Evolutionary conservation across 2,329 filamentous ascomycete species (phyloP).

Genomic region (Paraphaeosphaeria minitans): DNA sequence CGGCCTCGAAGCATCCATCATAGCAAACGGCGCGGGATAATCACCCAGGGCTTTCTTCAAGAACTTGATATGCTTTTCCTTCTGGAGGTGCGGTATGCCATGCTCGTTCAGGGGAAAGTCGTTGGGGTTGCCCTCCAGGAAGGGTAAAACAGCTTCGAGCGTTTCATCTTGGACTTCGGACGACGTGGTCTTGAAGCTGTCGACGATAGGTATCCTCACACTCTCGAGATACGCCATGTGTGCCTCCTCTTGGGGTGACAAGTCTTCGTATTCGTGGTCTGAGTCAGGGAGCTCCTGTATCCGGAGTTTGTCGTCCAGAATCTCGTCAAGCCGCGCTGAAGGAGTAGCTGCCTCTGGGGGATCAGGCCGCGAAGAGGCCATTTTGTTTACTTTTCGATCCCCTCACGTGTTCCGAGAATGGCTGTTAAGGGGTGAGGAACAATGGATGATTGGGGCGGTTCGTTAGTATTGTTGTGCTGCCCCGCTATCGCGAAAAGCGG

Average conservation of each 20-base stretch:
- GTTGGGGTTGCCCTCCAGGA: constrained; percentile 62
- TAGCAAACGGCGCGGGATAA: constrained; percentile 72
- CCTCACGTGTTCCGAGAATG: constrained; percentile 16
- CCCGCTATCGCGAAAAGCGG: constrained; percentile 14
- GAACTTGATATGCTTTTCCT: constrained; percentile 65
- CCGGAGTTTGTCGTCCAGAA: constrained; percentile 29
- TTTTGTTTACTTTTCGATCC: constrained; percentile 24
- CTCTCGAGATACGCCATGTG: constrained; percentile 38
- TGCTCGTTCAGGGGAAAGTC: constrained; percentile 66
- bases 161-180: constrained; percentile 72
- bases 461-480: constrained; percentile 37
- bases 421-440: constrained; percentile 31
- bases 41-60: constrained; percentile 60
- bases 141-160: constrained; percentile 70
- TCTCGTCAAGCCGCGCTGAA: constrained; percentile 35
- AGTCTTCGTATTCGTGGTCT: constrained; percentile 45
- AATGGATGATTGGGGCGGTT: constrained; percentile 24
- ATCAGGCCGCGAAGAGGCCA: constrained; percentile 30
- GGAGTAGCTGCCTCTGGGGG: constrained; percentile 23
- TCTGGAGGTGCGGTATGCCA: constrained; percentile 76
- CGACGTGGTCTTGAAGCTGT: constrained; percentile 69
- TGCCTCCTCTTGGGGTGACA: constrained; percentile 36
- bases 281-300: constrained; percentile 46
- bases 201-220: constrained; percentile 63
- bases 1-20: constrained; percentile 83